Percentiles rank a stretch among this genome's conserved stretches.
phyloP scores from a whole-genome alignment of 2,329 filamentous ascomycete species.

The Fusarium nelsonii region DNA sequence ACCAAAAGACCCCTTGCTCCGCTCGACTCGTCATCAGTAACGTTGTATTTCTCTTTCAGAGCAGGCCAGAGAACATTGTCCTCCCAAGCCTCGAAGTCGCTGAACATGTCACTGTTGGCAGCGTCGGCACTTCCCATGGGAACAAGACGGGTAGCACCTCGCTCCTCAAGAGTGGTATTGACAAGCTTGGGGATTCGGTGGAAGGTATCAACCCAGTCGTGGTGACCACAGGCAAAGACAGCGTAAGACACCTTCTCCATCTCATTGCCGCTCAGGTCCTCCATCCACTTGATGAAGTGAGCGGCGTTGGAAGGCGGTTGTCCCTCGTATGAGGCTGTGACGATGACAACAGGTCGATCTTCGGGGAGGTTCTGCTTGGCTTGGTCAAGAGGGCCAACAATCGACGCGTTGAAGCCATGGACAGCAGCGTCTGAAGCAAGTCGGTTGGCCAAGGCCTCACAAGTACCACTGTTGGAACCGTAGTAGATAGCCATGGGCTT shows the following conservation, averaged over 20 bases:
- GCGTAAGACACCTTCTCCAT: constrained; percentile 71
- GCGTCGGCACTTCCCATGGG: constrained; percentile 70
- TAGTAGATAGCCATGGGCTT: constrained; percentile 75
- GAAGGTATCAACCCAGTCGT: constrained; percentile 72
- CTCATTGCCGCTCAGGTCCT: constrained; percentile 58
- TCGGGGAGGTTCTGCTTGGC: constrained; percentile 71
- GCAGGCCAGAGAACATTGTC: constrained; percentile 66
- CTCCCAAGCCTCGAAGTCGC: constrained; percentile 75
- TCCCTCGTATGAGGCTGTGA: constrained; percentile 80
- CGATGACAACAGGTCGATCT: constrained; percentile 72
- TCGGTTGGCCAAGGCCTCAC: constrained; percentile 74
- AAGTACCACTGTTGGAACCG: constrained; percentile 81
- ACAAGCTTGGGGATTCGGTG: constrained; percentile 75
- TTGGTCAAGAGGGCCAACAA: constrained; percentile 69
- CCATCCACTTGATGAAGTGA: constrained; percentile 76
- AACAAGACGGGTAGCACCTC: constrained; percentile 52
- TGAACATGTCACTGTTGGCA: constrained; percentile 73
- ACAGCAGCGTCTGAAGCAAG: constrained; percentile 69
- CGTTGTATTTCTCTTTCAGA: constrained; percentile 59
- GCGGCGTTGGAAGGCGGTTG: constrained; percentile 79
- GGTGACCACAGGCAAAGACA: constrained; percentile 75
- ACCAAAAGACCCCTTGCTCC: constrained; percentile 36
- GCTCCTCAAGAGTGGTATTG: constrained; percentile 62
- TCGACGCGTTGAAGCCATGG: constrained; percentile 69
- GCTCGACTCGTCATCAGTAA: constrained; percentile 3